These are phyloP conservation scores for Populus alba DNA, from an alignment of 345 rosid genomes.

Conservation along the genomic window DNA sequence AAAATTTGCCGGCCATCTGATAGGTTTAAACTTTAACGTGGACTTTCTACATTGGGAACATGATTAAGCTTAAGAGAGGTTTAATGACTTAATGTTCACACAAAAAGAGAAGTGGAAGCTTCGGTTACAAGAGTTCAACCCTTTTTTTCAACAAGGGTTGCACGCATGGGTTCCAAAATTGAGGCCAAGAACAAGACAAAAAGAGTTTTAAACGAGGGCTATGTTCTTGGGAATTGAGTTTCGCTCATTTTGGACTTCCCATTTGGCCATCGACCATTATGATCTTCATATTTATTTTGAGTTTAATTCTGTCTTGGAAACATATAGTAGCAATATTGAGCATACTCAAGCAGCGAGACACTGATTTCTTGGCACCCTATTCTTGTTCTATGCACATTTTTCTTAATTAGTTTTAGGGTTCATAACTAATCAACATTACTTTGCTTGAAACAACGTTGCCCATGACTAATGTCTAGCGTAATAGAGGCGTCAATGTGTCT, in stretches of 20 bases:
- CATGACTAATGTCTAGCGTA: background rate
- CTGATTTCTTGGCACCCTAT: background rate
- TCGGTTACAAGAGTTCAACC: constrained; percentile 44
- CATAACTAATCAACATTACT: background rate
- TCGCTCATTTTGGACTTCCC: constrained; percentile 31
- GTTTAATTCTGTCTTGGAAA: constrained; percentile 21
- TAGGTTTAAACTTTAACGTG: constrained; percentile 12
- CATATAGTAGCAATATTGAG: constrained; percentile 27
- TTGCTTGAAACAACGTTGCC: background rate
- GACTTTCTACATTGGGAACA: constrained; percentile 25
- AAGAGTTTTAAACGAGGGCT: constrained; percentile 12
- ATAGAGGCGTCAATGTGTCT: background rate
- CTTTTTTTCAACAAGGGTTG: constrained; percentile 14
- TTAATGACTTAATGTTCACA: background rate
- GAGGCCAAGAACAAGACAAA: background rate
- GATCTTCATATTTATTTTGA: constrained; percentile 23
- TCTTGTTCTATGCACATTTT: background rate
- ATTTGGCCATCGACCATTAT: constrained; percentile 19
- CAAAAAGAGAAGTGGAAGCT: constrained; percentile 10
- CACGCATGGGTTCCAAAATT: background rate
- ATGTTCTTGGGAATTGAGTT: constrained; percentile 15
- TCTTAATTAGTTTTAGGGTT: too few species aligned
- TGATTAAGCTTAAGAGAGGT: constrained; percentile 1
- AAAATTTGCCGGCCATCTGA: background rate
- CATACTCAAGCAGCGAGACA: background rate